Conservation (phyloP, 768 basidiomycete species). For the Scleroderma bovista region DNA sequence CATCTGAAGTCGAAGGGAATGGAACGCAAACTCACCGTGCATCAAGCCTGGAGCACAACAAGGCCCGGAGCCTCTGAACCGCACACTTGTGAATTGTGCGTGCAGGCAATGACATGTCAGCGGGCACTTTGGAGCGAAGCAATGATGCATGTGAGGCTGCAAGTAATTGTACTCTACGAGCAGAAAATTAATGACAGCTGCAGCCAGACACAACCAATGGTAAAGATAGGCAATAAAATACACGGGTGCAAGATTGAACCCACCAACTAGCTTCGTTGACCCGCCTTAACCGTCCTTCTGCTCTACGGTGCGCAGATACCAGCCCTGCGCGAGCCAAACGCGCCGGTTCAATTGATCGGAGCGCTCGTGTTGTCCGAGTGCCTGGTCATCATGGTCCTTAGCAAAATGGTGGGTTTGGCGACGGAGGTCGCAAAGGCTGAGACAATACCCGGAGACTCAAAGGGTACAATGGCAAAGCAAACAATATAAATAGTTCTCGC, state of each 20-base stretch:
- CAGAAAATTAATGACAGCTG: too few species aligned
- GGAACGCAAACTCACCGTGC: too few species aligned
- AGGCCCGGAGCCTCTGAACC: too few species aligned
- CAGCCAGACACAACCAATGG: not conserved
- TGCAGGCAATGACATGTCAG: too few species aligned
- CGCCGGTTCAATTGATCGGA: conserved; percentile 39
- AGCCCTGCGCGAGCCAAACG: conserved; percentile 45
- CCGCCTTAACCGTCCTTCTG: conserved; percentile 48
- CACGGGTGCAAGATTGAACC: not conserved
- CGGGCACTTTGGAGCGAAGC: too few species aligned
- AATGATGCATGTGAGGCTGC: too few species aligned
- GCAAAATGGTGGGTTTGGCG: conserved; percentile 51
- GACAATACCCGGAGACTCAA: too few species aligned
- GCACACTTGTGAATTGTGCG: too few species aligned
- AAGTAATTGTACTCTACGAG: too few species aligned
- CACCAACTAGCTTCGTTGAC: conserved; percentile 61
- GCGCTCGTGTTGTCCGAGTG: conserved; percentile 41
- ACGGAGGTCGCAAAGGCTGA: conserved; percentile 53
- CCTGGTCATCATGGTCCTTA: conserved; percentile 58
- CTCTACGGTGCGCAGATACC: conserved; percentile 40
- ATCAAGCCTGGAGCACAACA: too few species aligned
- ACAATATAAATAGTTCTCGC: conserved; percentile 54
- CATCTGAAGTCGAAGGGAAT: too few species aligned
- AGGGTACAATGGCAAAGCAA: not conserved
- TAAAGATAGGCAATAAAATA: not conserved